These are phyloP conservation scores for Pyricularia pennisetigena DNA, from an alignment of 2,329 filamentous ascomycete species.

Conservation along the genomic window DNA sequence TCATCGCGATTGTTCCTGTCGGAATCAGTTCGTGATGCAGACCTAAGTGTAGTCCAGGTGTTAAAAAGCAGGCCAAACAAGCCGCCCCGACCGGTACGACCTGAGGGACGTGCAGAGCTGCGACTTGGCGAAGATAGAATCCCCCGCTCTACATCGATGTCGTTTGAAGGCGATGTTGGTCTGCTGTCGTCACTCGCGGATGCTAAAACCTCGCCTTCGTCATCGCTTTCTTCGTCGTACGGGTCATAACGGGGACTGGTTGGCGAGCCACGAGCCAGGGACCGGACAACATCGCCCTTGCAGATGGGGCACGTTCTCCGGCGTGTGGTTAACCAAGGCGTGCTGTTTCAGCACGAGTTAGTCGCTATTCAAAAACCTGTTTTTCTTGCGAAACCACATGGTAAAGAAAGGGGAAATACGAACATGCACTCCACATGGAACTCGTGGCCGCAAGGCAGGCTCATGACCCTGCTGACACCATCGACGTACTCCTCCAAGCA, in stretches of 20 bases:
- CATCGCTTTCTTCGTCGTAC: constrained; percentile 42
- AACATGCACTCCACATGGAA: constrained; percentile 98
- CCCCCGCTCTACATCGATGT: constrained; percentile 2
- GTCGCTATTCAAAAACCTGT: neutral
- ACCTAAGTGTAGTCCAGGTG: constrained; percentile 1
- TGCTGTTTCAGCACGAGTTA: constrained; percentile 40
- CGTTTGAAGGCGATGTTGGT: neutral
- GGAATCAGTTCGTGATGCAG: neutral
- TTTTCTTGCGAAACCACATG: constrained; percentile 2
- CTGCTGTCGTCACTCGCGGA: neutral
- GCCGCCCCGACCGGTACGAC: neutral
- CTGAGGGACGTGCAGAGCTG: neutral
- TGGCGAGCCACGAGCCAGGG: constrained; percentile 44
- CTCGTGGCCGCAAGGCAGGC: constrained; percentile 91
- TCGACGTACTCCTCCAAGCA: constrained; percentile 95
- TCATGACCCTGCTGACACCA: constrained; percentile 92
- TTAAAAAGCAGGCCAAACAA: constrained; percentile 2
- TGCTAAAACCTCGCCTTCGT: constrained; percentile 25
- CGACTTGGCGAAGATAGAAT: neutral
- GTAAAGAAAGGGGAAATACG: constrained; percentile 31
- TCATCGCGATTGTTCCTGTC: neutral
- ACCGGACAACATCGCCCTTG: constrained; percentile 87
- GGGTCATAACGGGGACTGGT: constrained; percentile 43
- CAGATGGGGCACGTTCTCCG: constrained; percentile 97
- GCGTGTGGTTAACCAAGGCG: constrained; percentile 91